Base-by-base conservation (phyloP, 83 land plant genomes). In the Larix sibirica region DNA sequence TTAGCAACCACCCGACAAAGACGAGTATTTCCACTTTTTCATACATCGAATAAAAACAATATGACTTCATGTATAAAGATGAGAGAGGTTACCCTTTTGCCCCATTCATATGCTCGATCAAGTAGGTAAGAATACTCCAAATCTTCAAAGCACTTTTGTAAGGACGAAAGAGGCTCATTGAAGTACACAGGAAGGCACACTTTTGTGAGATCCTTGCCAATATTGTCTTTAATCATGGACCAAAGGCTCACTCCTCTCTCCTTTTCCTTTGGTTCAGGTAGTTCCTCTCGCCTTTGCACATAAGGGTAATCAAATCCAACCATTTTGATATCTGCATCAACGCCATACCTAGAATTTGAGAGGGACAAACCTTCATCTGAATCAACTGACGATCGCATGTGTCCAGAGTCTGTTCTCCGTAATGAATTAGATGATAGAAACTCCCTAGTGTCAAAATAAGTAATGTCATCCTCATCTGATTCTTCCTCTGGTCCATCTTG, bases 131-230 rank as follows among this genome's bases (percentile, higher is more conserved):
- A 92, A 70, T 92, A 92, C 44, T 91, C 94, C 83, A 91, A 50
- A 56, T 91, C 93, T 83, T 91, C 93, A 85, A 87, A 91, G 66
- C 93, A 89, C 65, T 87, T 91, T 42, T 91, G 93, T 61, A 92
- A 58, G 31, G 92, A 92, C 38, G 92, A 90, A 21, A 90, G 62
- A 28, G 92, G 90, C 82, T 90, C 92, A 83, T 92, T 90, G 66
- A 92, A 91, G 68, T 89, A 91, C 31, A 91, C 89, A 38, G 94
- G 94, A 71, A 91, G 94, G 79, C 90, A 91, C 26, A 91, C 91
- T 87, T 86, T 89, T 3, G 87, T 91, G 24, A 91, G 88, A 79
- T 91, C 94, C 80, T 89, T 87, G 13, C 90, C 90, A 63, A 91
- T 84, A 65, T 89, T 91, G 73, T 89, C 89, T 81, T 91, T 91